Percentiles rank a stretch among this genome's conserved stretches.
Conservation (phyloP, 441 rosid genomes). For the Breynia disticha region DNA sequence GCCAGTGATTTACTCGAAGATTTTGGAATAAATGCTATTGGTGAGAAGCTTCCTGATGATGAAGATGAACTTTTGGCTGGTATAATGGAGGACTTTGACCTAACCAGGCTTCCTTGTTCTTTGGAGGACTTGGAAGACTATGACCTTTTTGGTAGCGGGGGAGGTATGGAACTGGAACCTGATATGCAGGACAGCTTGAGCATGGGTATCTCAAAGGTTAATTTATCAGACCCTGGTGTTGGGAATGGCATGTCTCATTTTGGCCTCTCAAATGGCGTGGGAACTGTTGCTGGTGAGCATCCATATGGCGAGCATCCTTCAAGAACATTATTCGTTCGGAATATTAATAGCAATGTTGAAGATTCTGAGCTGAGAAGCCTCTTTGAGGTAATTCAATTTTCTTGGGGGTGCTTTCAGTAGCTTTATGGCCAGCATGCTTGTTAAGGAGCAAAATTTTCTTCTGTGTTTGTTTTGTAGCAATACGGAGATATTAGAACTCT, state of each 20-base stretch:
- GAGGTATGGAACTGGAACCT: conserved; percentile 88
- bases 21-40: conserved; percentile 36
- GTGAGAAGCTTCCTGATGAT: conserved; percentile 78
- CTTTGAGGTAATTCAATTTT: too few species aligned
- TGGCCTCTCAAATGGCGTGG: conserved; percentile 57
- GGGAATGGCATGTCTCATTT: conserved; percentile 57
- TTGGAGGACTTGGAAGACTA: conserved; percentile 89
- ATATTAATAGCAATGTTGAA: conserved; percentile 46
- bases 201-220: conserved; percentile 51
- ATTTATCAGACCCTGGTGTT: conserved; percentile 47
- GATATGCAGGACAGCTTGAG: conserved; percentile 50
- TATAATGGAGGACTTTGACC: conserved; percentile 75
- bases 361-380: conserved; percentile 50
- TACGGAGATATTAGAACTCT: conserved; percentile 45
- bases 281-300: conserved; percentile 48
- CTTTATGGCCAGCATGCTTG: too few species aligned
- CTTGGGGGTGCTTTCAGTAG: conserved; percentile 10
- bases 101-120: conserved; percentile 50
- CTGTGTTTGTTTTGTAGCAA: conserved; percentile 43
- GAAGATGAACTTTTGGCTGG: conserved; percentile 87
- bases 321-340: conserved; percentile 55
- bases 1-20: conserved; percentile 32
- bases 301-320: conserved; percentile 44
- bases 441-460: too few species aligned
- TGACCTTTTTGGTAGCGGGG: conserved; percentile 89